These are phyloP conservation scores for Salvia rosmarinus DNA, from an alignment of 257 asterid genomes.

Conservation along the genomic window DNA sequence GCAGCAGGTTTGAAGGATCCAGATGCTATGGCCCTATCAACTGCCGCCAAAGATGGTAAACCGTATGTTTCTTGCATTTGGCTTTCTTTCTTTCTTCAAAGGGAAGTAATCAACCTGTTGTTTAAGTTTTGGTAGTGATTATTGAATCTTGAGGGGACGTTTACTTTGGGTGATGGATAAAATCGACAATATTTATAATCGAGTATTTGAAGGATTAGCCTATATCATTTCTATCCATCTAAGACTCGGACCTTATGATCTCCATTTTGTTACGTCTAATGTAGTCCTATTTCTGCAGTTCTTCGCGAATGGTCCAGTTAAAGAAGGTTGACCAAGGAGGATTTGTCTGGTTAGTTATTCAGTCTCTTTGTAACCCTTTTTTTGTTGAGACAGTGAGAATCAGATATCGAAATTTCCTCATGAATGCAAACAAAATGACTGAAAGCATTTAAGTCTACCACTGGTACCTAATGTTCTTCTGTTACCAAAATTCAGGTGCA, in stretches of 20 bases:
- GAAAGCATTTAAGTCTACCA: not conserved
- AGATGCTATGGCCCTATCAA: slow-evolving; percentile 70
- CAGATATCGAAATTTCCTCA: not conserved
- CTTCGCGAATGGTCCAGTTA: slow-evolving; percentile 59
- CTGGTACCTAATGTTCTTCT: not conserved
- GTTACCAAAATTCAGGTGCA: slow-evolving; percentile 49
- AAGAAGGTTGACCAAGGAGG: slow-evolving; percentile 56
- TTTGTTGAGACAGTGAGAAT: not conserved
- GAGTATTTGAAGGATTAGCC: too few species aligned
- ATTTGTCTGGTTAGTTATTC: slow-evolving; percentile 58
- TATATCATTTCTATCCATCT: too few species aligned
- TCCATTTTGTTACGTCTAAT: slow-evolving; percentile 7
- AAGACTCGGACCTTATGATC: not conserved
- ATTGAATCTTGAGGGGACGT: not conserved
- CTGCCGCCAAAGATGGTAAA: slow-evolving; percentile 68
- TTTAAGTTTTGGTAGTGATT: not conserved
- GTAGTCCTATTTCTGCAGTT: slow-evolving; percentile 41
- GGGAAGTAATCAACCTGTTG: not conserved
- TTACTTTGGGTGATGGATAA: too few species aligned
- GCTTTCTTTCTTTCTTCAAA: slow-evolving; percentile 2
- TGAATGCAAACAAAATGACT: not conserved
- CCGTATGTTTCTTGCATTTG: slow-evolving; percentile 53
- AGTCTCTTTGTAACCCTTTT: not conserved
- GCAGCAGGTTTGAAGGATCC: slow-evolving; percentile 74
- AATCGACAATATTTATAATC: too few species aligned